Base-by-base conservation (phyloP, 78 protist species). In the Dictyostelium discoideum region DNA sequence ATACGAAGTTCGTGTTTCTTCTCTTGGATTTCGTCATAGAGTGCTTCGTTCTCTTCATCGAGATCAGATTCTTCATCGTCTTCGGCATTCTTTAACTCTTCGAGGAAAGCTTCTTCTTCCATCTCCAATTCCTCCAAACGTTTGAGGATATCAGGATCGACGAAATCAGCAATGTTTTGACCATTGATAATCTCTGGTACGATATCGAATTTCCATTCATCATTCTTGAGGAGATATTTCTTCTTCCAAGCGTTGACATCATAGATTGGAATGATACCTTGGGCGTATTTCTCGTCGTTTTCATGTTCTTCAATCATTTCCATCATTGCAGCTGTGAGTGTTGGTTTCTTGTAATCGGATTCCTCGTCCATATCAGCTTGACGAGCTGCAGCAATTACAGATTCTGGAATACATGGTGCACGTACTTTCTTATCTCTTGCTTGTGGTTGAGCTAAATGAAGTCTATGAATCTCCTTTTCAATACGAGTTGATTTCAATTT, bases 161-260 rank as follows among this genome's bases (percentile, higher is more conserved):
- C 48, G 54, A 94, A 99, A 87, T 99, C 99, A 4, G 97, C 94
- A 77, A 99, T 97, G 93, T 99, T 99, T 92, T 98, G 90, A 69
- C 99, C 99, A 94, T 99, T 98, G 92, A 98, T 81, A 63, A 99
- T 98, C 85, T 99, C 99, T 9, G 99, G 99, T 57, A 99, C 95
- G 29, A 57, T 85, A 94, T 99, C 99, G 77, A 97, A 88, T 42
- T 65, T 85, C 99, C 99, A 99, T 46, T 97, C 98, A 1, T 46
- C 93, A 84, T 93, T 42, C 22, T 46, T 82, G 46, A 98, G 95
- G 11, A 76, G 26, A 90, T 86, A 98, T 37, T 90, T 80, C 84
- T 79, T 79, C 32, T 79, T 79, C 93, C 93, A 87, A 6, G 69
- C 86, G 24, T 87, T 87, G 80, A 87, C 26, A 40, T 87, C 93